Percentiles rank a stretch among this genome's conserved stretches.
Conservation (phyloP, 2,329 filamentous ascomycete genomes). For the Fusarium dlaminii region DNA sequence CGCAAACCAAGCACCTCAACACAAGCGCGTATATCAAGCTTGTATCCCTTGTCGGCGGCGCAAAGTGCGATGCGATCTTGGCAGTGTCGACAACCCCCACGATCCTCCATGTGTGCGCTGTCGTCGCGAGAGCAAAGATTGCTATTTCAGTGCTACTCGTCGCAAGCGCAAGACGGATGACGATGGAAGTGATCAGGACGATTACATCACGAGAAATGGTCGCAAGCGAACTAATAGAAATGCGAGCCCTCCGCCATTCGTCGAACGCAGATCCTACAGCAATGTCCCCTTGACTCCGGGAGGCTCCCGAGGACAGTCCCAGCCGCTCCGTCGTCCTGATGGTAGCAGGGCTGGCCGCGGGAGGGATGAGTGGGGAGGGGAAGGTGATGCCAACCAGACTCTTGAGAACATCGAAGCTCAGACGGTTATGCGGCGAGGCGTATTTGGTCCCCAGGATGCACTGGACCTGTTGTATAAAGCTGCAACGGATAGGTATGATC, state of each 20-base stretch:
- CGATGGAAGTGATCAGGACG: constrained; percentile 62
- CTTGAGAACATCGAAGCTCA: constrained; percentile 73
- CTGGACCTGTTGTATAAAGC: constrained; percentile 92
- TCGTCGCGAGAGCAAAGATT: constrained; percentile 93
- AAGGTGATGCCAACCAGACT: constrained; percentile 68
- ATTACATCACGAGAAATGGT: constrained; percentile 78
- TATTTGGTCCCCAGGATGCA: constrained; percentile 93
- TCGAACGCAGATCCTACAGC: constrained; percentile 58
- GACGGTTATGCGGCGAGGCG: constrained; percentile 72
- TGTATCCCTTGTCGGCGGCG: constrained; percentile 70
- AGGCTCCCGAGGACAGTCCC: constrained; percentile 70
- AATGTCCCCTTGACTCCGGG: constrained; percentile 70
- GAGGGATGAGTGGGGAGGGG: constrained; percentile 50
- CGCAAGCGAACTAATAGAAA: constrained; percentile 70
- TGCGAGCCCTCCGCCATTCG: constrained; percentile 55
- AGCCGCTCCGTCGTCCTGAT: constrained; percentile 72
- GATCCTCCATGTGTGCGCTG: constrained; percentile 95
- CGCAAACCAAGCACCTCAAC: constrained; percentile 48
- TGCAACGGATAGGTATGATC: constrained; percentile 68
- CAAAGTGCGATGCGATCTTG: constrained; percentile 71
- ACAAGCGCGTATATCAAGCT: constrained; percentile 71
- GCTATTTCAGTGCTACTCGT: constrained; percentile 94
- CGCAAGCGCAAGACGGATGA: constrained; percentile 86
- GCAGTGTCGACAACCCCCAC: constrained; percentile 89
- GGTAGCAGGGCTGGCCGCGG: constrained; percentile 45